These are phyloP conservation scores for Boletus semigastroideus DNA, from an alignment of 1,284 basidiomycete species.

Conservation along the genomic window DNA sequence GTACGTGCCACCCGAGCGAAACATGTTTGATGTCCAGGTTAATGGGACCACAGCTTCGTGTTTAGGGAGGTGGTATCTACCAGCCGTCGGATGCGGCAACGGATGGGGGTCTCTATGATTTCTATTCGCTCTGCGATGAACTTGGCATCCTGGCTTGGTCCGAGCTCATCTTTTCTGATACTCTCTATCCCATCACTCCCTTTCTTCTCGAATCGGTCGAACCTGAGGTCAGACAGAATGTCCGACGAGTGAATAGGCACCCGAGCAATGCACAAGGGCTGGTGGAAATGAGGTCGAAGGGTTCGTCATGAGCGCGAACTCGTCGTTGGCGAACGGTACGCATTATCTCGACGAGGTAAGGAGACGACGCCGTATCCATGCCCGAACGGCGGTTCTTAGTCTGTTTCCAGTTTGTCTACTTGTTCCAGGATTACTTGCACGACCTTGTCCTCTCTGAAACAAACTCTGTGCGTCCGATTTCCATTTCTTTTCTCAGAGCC, in stretches of 20 bases:
- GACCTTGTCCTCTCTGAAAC: constrained; percentile 50
- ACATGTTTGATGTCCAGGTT: background rate
- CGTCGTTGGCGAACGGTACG: constrained; percentile 38
- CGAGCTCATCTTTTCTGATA: constrained; percentile 63
- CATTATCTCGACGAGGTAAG: constrained; percentile 52
- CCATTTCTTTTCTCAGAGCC: background rate
- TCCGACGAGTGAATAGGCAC: constrained; percentile 53
- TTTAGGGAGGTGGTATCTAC: constrained; percentile 60
- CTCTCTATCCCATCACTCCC: constrained; percentile 55
- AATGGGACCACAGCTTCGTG: constrained; percentile 41
- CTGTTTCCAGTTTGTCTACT: constrained; percentile 41
- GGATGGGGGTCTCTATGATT: constrained; percentile 38
- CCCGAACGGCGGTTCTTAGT: background rate
- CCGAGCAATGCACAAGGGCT: constrained; percentile 60
- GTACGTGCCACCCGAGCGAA: constrained; percentile 28
- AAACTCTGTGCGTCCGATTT: constrained; percentile 40
- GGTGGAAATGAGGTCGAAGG: constrained; percentile 64
- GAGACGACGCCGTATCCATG: background rate
- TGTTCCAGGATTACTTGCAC: constrained; percentile 56
- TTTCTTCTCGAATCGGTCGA: constrained; percentile 53
- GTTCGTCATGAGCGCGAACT: constrained; percentile 44
- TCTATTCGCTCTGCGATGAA: no score
- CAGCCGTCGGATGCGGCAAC: constrained; percentile 43
- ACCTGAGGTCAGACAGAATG: constrained; percentile 59
- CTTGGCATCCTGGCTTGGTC: constrained; percentile 63